phyloP scores from a whole-genome alignment of 2,329 filamentous ascomycete species.

The Aspergillus neoniger region DNA sequence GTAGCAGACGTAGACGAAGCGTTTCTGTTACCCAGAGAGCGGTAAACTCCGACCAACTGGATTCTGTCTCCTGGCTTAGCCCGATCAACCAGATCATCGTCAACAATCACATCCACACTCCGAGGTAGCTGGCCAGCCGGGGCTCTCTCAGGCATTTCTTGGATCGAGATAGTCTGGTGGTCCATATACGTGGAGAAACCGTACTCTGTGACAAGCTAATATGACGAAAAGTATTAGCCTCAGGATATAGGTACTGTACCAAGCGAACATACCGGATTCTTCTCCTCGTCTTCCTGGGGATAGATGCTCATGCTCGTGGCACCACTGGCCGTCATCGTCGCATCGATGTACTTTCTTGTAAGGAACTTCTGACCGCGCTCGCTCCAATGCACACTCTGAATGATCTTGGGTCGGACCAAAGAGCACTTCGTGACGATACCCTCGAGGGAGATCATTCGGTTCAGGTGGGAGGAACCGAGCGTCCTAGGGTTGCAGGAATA shows the following conservation, averaged over 20 bases:
- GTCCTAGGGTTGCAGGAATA: slow-evolving; percentile 94
- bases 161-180: slow-evolving; percentile 96
- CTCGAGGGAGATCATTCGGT: slow-evolving; percentile 95
- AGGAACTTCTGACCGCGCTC: slow-evolving; percentile 84
- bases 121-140: slow-evolving; percentile 93
- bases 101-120: slow-evolving; percentile 92
- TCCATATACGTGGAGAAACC: slow-evolving; percentile 94
- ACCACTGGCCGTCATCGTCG: slow-evolving; percentile 91
- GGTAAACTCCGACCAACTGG: slow-evolving; percentile 93
- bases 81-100: slow-evolving; percentile 92
- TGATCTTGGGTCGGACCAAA: slow-evolving; percentile 92
- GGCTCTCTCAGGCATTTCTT: slow-evolving; percentile 97
- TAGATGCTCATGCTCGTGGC: slow-evolving; percentile 89
- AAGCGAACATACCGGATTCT: slow-evolving; percentile 65
- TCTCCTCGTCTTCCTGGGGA: slow-evolving; percentile 88
- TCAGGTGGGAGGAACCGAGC: slow-evolving; percentile 82
- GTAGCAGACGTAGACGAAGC: slow-evolving; percentile 85
- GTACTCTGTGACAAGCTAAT: slow-evolving; percentile 81
- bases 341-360: slow-evolving; percentile 87
- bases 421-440: slow-evolving; percentile 97
- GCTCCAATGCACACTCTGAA: slow-evolving; percentile 97
- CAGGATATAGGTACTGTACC: background rate
- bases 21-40: slow-evolving; percentile 92
- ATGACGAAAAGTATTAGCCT: slow-evolving; percentile 14
- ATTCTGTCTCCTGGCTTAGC: slow-evolving; percentile 96